Conservation (phyloP, 257 asterid genomes). For the Eucommia ulmoides region DNA sequence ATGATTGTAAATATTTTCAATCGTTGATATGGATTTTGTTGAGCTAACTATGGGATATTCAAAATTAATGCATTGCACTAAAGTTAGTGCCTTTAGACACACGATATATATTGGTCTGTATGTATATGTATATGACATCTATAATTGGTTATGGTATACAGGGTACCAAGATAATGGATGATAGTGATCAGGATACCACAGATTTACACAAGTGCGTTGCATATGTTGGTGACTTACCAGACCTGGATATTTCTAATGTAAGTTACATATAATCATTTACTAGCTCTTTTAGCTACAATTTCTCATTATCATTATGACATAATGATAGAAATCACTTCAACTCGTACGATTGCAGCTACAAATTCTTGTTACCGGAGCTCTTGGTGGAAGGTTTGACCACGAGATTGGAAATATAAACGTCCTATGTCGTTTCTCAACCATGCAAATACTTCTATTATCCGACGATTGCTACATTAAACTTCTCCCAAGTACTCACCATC, state of each 20-base stretch:
- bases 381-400: conserved; percentile 97
- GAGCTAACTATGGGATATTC: too few species aligned
- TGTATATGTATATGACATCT: not conserved
- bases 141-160: conserved; percentile 24
- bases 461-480: conserved; percentile 87
- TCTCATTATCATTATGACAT: not conserved
- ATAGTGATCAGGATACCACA: conserved; percentile 89
- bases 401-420: conserved; percentile 86
- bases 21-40: not conserved
- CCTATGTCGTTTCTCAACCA: conserved; percentile 47
- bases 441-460: conserved; percentile 55
- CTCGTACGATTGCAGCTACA: conserved; percentile 34
- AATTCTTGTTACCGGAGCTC: conserved; percentile 86
- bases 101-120: not conserved
- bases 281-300: not conserved
- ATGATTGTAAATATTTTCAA: not conserved
- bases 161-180: conserved; percentile 69
- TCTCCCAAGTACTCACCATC: conserved; percentile 60
- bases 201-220: conserved; percentile 82
- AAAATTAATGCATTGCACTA: not conserved
- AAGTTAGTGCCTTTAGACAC: not conserved
- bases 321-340: not conserved
- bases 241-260: conserved; percentile 42
- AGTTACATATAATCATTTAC: conserved; percentile 11
- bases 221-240: conserved; percentile 37